Base-by-base conservation (phyloP, 2,329 filamentous ascomycete species). In the Diaporthe nobilis region DNA sequence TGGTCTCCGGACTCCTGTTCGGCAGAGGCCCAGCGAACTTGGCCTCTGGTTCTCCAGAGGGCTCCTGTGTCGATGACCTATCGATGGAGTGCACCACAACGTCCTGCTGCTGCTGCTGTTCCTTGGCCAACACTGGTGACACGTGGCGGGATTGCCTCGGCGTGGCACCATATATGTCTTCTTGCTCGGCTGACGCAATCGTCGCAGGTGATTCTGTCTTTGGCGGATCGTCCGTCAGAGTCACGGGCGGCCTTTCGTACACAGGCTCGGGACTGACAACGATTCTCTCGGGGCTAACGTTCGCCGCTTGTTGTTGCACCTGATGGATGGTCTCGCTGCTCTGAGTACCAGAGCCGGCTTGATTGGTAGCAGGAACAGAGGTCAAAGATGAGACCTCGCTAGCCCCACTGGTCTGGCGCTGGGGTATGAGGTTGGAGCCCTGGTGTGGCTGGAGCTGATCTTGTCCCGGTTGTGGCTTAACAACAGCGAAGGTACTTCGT, bases 161-260 rank as follows among this genome's bases (percentile, higher is more conserved):
- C 34, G 80, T 82, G 22, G 83, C 82, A 47, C 82, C 79, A 77
- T 86, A 85, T 9, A 86, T 78, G 72, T 85, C 81, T 10, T 84
- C 82, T 28, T 81, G 79, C 31, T 77, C 78, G 12, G 71, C 65
- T 65, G 78, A 63, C 57, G 77, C 72, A 20, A 78, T 70, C n/a
- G 74, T 61, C 37, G 76, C 55, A 31, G 74, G 67, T 3, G 77
- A 73, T 25, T 65, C 58, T 1, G 61, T 63, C 25, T 73, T 78
- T 51, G 67, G 71, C 39, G 74, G 73, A 12, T 76, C 75, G 39
- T 81, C 79, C 22, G 68, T 71, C 55, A 78, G 72, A 6, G 75
- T 76, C 4, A 77, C 76, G 2, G 72, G 72, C 2, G 72, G 55
- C 25, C 72, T 71, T 51, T 77, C 74, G 20, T 63, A 72, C 37